These are phyloP conservation scores for Panicum hallii DNA, from an alignment of 202 grass and related monocot species.

Conservation along the genomic window DNA sequence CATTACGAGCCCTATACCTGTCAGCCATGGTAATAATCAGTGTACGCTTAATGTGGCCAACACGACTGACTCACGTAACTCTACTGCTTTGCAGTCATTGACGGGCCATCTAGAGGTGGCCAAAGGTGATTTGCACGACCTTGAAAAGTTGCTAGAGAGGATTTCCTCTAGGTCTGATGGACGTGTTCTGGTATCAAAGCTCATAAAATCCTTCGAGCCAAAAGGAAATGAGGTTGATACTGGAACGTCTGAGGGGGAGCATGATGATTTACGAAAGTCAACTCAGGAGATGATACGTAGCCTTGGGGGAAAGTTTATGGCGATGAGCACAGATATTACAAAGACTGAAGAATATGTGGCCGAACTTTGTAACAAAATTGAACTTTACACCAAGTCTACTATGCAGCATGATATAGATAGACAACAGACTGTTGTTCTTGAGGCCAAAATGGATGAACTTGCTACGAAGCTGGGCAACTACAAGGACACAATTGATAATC, in stretches of 20 bases:
- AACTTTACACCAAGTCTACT: constrained; percentile 52
- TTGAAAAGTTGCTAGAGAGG: constrained; percentile 77
- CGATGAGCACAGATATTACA: constrained; percentile 67
- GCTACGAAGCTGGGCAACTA: constrained; percentile 64
- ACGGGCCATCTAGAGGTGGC: constrained; percentile 68
- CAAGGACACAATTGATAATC: constrained; percentile 58
- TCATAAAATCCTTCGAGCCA: constrained; percentile 86
- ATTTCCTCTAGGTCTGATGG: constrained; percentile 64
- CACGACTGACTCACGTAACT: constrained; percentile 47
- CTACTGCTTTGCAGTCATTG: constrained; percentile 55
- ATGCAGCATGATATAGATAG: constrained; percentile 58
- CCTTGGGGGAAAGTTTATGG: constrained; percentile 68
- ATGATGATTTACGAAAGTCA: constrained; percentile 68
- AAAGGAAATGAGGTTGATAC: constrained; percentile 64
- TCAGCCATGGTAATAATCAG: constrained; percentile 33
- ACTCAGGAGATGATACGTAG: constrained; percentile 56
- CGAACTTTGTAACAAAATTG: constrained; percentile 41
- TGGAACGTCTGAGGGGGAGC: constrained; percentile 65
- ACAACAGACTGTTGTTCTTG: constrained; percentile 48
- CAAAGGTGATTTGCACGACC: constrained; percentile 68
- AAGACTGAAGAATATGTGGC: constrained; percentile 61
- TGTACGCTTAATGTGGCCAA: constrained; percentile 21
- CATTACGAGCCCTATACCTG: constrained; percentile 31
- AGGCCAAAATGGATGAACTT: constrained; percentile 74
- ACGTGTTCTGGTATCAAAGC: constrained; percentile 76